Percentiles rank a stretch among this genome's conserved stretches.
Conservation (phyloP, 495 filamentous ascomycete genomes). For the Monascus purpureus region DNA sequence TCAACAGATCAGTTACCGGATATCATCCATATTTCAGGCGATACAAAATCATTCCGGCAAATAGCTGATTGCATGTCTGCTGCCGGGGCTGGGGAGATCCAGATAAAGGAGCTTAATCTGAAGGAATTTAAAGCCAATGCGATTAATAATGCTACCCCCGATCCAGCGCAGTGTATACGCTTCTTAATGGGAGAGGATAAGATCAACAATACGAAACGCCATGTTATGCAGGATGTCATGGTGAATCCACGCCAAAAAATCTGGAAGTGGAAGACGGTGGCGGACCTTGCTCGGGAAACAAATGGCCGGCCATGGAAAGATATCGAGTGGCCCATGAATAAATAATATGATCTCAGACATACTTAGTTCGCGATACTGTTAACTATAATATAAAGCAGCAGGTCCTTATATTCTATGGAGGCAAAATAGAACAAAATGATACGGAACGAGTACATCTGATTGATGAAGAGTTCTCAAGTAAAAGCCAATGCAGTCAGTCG, state of each 20-base stretch:
- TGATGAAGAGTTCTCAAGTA: too few species aligned
- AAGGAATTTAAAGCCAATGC: slow-evolving; percentile 4
- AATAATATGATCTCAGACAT: too few species aligned
- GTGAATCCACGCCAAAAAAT: slow-evolving; percentile 3
- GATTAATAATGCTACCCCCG: slow-evolving; percentile 1
- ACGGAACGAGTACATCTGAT: too few species aligned
- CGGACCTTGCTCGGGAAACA: slow-evolving; percentile 8
- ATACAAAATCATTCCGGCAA: slow-evolving; percentile 9
- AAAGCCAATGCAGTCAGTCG: too few species aligned
- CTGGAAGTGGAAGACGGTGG: slow-evolving; percentile 11
- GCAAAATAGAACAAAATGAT: too few species aligned
- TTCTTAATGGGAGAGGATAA: slow-evolving; percentile 14
- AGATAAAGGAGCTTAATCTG: slow-evolving; percentile 7
- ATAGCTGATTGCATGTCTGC: slow-evolving; percentile 10
- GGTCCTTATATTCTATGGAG: too few species aligned
- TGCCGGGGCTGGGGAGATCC: slow-evolving; percentile 9
- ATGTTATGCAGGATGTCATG: slow-evolving; percentile 4
- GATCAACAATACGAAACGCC: slow-evolving; percentile 7
- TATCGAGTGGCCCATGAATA: too few species aligned
- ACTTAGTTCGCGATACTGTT: too few species aligned
- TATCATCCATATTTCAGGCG: slow-evolving; percentile 9
- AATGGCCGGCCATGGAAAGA: slow-evolving; percentile 10
- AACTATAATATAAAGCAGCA: too few species aligned
- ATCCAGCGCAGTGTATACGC: slow-evolving; percentile 10
- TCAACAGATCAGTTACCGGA: slow-evolving; percentile 7